Base-by-base conservation (phyloP, 2,329 filamentous ascomycete species). In the Aspergillus aculeatinus region DNA sequence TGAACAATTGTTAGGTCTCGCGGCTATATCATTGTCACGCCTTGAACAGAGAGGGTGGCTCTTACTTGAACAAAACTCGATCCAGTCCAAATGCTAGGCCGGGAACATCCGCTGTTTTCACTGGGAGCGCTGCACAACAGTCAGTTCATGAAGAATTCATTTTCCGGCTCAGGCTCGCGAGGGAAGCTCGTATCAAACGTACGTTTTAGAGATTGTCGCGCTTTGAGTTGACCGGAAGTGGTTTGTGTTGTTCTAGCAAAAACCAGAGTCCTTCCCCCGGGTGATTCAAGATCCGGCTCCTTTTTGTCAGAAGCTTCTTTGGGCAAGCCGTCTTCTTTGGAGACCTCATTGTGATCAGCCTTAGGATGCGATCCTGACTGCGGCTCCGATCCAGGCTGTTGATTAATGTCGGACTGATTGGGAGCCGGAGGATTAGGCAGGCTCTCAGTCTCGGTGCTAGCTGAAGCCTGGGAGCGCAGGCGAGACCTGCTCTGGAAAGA, bases 1-100 rank as follows among this genome's bases (percentile, higher is more conserved):
- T 83, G 16, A 21, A 19, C 4, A 25, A 14, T 4, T 12, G 21
- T 23, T 29, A 25, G 47, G 19, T 23, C 35, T 14, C 21, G 35
- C 5, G 27, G 29, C 29, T 54, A 19, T 6, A 48, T 5, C 14
- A 19, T 42, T 9, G 10, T 12, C 4, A 6, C 33, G 5, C 48
- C 12, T 5, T 6, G 2, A 33, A 16, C 11, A n/a, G 12, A 27
- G 10, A 25, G 39, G 11, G 11, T 10, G 21, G 4, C 11, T 44
- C 81, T 65, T 77, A 84, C 75, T 97, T 99, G 83, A 99, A 99
- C 2, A 99, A 80, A n/a, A 96, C 94, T 59, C 92, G 85, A 63
- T 96, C 91, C 33, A 97, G 81, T 6, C 90, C 89, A 72, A 95
- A 89, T 2, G 85, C 81, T 2, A 96, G 79, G 27, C 77, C 77